phyloP scores from a whole-genome alignment of 2,329 filamentous ascomycete species.

The Aspergillus eucalypticola region DNA sequence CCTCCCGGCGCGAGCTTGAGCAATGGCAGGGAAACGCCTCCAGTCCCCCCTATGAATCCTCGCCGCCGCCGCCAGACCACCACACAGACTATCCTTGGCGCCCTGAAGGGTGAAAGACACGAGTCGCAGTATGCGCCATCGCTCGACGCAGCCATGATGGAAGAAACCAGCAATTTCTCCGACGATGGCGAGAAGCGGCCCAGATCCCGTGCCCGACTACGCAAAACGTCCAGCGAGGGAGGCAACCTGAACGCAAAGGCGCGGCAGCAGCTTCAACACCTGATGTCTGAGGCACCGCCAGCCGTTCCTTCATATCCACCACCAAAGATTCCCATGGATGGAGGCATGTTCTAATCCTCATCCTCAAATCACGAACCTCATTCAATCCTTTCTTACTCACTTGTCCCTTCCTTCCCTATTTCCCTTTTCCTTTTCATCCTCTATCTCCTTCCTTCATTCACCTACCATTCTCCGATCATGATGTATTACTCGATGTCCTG shows the following conservation, averaged over 20 bases:
- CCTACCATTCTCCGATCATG: background rate
- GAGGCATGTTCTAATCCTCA: conserved; percentile 40
- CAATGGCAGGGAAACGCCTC: conserved; percentile 55
- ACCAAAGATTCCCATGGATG: conserved; percentile 33
- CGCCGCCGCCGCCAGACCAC: conserved; percentile 54
- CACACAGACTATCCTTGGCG: conserved; percentile 44
- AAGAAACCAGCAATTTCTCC: conserved; percentile 47
- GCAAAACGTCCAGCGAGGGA: conserved; percentile 54
- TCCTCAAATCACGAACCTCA: background rate
- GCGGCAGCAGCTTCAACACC: conserved; percentile 40
- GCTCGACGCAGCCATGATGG: conserved; percentile 25
- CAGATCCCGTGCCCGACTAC: conserved; percentile 42
- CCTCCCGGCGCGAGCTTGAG: conserved; percentile 57
- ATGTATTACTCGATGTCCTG: conserved; percentile 13
- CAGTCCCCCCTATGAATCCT: conserved; percentile 62
- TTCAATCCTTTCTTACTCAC: conserved; percentile 5
- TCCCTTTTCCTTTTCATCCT: background rate
- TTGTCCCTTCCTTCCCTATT: conserved; percentile 2
- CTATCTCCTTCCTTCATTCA: conserved; percentile 4
- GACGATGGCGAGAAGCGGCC: conserved; percentile 43
- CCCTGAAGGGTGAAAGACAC: conserved; percentile 39
- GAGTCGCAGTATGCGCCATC: conserved; percentile 30
- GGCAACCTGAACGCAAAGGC: conserved; percentile 49
- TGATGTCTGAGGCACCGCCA: conserved; percentile 26
- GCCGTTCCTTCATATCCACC: conserved; percentile 37